A percentile compares a stretch with the other conserved stretches of the same genome.
phyloP scores from a whole-genome alignment of 139 green algal genomes.

The Spirogloea muscicola region DNA sequence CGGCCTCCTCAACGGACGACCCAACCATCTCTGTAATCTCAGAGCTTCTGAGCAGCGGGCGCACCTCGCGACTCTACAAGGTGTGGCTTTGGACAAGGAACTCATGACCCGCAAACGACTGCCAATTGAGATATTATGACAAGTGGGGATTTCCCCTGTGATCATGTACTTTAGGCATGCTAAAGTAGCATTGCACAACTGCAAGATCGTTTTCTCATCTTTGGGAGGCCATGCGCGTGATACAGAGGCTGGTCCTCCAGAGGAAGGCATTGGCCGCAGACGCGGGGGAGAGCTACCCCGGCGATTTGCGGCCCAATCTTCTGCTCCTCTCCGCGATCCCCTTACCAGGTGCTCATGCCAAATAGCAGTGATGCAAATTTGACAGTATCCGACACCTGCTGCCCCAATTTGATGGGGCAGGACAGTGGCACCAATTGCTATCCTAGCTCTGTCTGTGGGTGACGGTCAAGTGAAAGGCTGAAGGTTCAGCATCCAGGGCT shows the following conservation, averaged over 20 bases:
- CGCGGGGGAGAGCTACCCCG: slow-evolving; percentile 56
- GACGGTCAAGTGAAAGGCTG: no score
- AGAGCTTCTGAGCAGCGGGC: slow-evolving; percentile 57
- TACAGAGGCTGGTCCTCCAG: slow-evolving; percentile 49
- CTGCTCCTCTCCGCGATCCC: slow-evolving; percentile 53
- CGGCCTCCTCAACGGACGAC: slow-evolving; percentile 15
- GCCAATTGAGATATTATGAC: no score
- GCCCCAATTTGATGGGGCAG: no score
- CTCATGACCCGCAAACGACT: no score
- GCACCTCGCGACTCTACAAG: slow-evolving; percentile 59
- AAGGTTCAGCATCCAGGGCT: no score
- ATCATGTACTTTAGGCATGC: not conserved
- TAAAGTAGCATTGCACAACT: not conserved
- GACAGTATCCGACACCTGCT: no score
- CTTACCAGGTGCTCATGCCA: slow-evolving; percentile 1
- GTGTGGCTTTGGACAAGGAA: no score
- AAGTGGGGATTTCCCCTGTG: not conserved
- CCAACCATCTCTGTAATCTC: slow-evolving; percentile 18
- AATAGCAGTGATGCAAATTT: no score
- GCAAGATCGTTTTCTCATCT: not conserved
- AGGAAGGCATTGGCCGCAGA: slow-evolving; percentile 52
- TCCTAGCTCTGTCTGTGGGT: no score
- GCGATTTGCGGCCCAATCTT: slow-evolving; percentile 58
- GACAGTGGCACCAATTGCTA: no score
- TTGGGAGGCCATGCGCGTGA: not conserved